Base-by-base conservation (phyloP, 805 yeast species). In the Myxozyma vanderwaltii region DNA sequence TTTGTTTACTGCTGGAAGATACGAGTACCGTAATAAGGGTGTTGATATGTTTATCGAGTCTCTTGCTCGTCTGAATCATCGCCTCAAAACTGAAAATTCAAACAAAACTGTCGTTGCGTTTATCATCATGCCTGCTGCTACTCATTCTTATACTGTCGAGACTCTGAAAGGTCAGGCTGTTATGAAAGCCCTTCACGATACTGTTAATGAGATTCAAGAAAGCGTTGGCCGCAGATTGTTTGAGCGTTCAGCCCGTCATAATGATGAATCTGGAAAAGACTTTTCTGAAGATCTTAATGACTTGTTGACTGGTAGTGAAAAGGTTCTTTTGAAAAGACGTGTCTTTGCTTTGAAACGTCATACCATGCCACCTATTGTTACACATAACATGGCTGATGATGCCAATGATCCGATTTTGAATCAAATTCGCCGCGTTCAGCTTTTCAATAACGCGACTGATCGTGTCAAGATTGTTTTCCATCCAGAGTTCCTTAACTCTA, bases 131-230 rank as follows among this genome's bases (percentile, higher is more conserved):
- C 99, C 99, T 2, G 98, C 97, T 17, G 84, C 86, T 52, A 91
- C 96, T 57, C 86, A 88, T 69, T 91, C 97, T 0, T 92, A 90
- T 75, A 94, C 98, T 1, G 96, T 91, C 33, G 98, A 92, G 72
- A 94, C 98, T 4, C 81, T 92, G 68, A 89, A 87, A 76, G 96
- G 97, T 46, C 99, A 94, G 76, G 97, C 98, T 1, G 97, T 91
- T 47, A 87, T 91, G 66, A 87, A 87, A 72, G 95, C 96, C 55
- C 81, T 92, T 68, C 97, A 91, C 72, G 84, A 81, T 68, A 88
- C 97, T 8, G 91, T 92, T 57, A 82, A 82, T 65, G 97, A 91
- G 71, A 92, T 92, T 51, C 96, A 92, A 71, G 81, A 81, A 70
- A 81, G 85, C 63, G 90, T 92, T 71, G 97, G 97, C 56, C 86